These are phyloP conservation scores for Mycena venus DNA, from an alignment of 768 basidiomycete species.

Conservation along the genomic window DNA sequence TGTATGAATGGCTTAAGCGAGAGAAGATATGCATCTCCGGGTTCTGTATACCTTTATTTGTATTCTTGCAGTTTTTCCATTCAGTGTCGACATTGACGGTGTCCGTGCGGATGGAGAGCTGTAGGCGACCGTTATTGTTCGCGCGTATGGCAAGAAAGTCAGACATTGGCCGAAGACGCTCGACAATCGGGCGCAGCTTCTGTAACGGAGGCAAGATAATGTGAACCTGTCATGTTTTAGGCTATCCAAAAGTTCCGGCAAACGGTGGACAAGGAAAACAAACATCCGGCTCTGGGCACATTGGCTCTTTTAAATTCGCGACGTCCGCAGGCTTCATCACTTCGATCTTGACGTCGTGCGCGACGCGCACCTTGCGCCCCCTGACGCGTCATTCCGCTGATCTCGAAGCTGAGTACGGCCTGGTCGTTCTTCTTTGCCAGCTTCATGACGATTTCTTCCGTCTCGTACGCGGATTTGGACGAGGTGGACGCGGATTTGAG, in stretches of 20 bases:
- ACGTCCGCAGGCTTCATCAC: conserved; percentile 84
- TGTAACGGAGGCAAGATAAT: conserved; percentile 82
- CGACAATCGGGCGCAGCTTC: conserved; percentile 84
- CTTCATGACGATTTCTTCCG: conserved; percentile 83
- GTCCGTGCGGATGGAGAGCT: conserved; percentile 74
- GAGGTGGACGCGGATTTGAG: conserved; percentile 74
- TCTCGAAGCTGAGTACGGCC: conserved; percentile 84
- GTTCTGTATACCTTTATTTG: conserved; percentile 59
- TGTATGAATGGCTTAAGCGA: neutral
- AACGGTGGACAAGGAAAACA: conserved; percentile 40
- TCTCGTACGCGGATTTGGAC: conserved; percentile 58
- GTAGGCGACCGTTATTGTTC: conserved; percentile 69
- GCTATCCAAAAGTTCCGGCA: neutral
- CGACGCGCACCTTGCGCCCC: conserved; percentile 75
- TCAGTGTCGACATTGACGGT: conserved; percentile 83
- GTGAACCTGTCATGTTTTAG: conserved; percentile 67
- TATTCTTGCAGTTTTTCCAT: conserved; percentile 82
- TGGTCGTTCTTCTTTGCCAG: conserved; percentile 89
- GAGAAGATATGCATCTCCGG: conserved; percentile 9
- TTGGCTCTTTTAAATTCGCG: conserved; percentile 78
- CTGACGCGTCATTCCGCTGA: conserved; percentile 72
- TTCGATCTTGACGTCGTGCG: conserved; percentile 87
- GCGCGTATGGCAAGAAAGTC: conserved; percentile 78
- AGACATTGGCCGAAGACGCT: conserved; percentile 79
- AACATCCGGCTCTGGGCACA: conserved; percentile 91